A percentile compares a stretch with the other conserved stretches of the same genome.
phyloP scores from a whole-genome alignment of 768 basidiomycete genomes.

The Trametes sanguinea region DNA sequence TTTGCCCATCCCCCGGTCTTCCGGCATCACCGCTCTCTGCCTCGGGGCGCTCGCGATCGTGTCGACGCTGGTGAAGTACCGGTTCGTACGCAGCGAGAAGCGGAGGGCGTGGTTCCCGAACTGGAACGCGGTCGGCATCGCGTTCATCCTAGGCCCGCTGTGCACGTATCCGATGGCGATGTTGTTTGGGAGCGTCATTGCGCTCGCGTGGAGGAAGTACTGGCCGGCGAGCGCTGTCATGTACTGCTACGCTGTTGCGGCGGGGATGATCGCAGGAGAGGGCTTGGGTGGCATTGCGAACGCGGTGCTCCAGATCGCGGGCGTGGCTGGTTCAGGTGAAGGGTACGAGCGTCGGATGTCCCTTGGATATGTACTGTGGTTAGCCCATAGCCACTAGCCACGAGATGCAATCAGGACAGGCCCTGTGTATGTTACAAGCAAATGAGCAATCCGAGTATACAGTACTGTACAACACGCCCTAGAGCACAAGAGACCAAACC shows the following conservation, averaged over 20 bases:
- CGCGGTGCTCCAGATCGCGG: constrained; percentile 34
- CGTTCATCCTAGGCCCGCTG: constrained; percentile 25
- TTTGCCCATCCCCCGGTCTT: too few relatives aligned
- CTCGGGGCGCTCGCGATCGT: too few relatives aligned
- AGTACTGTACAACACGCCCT: too few relatives aligned
- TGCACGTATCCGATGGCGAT: constrained; percentile 28
- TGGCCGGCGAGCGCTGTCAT: constrained; percentile 15
- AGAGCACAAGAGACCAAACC: too few relatives aligned
- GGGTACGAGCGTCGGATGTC: constrained; percentile 35
- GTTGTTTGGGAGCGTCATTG: constrained; percentile 18
- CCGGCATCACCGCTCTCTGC: too few relatives aligned
- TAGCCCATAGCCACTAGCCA: background rate
- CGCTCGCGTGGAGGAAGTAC: background rate
- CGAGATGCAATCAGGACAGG: too few relatives aligned
- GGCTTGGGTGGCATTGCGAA: constrained; percentile 41
- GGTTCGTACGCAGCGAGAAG: too few relatives aligned
- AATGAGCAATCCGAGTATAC: too few relatives aligned
- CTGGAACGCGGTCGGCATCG: constrained; percentile 24
- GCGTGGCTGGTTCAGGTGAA: constrained; percentile 31
- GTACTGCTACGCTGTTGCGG: constrained; percentile 41
- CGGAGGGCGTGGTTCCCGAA: too few relatives aligned
- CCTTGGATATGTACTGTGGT: constrained; percentile 33
- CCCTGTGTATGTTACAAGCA: too few relatives aligned
- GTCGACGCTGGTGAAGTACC: too few relatives aligned
- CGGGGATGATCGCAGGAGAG: constrained; percentile 44